Conservation (phyloP, 176 grass and related monocot species). For the Saccharum officinarum region DNA sequence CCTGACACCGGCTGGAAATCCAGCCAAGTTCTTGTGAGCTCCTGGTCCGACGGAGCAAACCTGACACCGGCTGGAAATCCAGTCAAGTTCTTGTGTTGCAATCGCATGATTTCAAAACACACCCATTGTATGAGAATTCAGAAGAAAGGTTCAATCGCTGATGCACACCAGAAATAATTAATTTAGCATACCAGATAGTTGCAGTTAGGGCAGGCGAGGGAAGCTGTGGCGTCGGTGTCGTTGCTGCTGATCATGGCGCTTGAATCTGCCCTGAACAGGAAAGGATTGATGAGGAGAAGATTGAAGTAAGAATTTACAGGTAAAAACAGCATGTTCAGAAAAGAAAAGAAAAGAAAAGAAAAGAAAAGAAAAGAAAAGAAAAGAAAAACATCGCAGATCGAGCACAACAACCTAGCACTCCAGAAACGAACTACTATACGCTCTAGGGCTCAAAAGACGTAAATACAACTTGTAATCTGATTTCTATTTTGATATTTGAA, state of each 20-base stretch:
- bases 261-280: background rate
- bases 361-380: background rate
- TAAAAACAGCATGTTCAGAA: background rate
- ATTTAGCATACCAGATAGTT: too few species aligned
- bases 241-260: background rate
- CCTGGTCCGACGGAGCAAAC: constrained; percentile 9
- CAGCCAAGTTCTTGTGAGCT: constrained; percentile 32
- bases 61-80: too few species aligned
- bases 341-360: background rate
- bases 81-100: too few species aligned
- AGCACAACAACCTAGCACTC: background rate
- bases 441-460: background rate
- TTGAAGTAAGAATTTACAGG: background rate
- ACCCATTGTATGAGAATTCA: too few species aligned
- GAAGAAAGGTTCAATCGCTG: too few species aligned
- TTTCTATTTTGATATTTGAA: background rate
- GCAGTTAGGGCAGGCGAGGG: background rate
- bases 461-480: background rate
- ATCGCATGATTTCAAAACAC: too few species aligned
- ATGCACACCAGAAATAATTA: too few species aligned
- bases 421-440: background rate
- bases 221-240: constrained; percentile 1
- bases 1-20: too few species aligned
- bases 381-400: background rate
- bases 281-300: background rate